Base-by-base conservation (phyloP, 768 basidiomycete species). In the Basidioascus undulatus region DNA sequence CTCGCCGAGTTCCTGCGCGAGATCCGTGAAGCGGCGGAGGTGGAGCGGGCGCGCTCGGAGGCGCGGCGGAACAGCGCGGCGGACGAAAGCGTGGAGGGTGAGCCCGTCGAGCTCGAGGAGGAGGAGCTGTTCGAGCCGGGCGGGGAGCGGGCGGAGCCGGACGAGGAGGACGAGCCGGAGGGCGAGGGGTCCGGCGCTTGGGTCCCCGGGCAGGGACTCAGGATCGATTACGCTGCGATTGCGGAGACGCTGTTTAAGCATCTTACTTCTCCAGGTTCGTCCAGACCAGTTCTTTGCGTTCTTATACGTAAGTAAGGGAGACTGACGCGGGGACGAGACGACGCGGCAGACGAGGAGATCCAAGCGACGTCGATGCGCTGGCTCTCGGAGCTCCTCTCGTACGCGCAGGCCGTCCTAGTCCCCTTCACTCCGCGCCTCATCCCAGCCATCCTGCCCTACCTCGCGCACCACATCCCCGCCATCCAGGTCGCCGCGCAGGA, bases 381-480 rank as follows among this genome's bases (percentile, higher is more conserved):
- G 92, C 63, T 98, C 19, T 71, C 80, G 6, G 82, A 86, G 47
- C 84, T 96, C 59, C 62, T 96, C 25, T 66, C 63, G 36, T 83
- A 94, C 50, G 76, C 74, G 2, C 74, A 78, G 40, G 81, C 86
- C 54, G 82, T 87, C 40, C 81, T 96, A 67, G 71, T 96, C 21
- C 79, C 81, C 2, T 92, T 92, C 53, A 83, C 84, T 0, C 86
- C 92, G 1, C 74, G 82, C 31, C 72, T 98, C 34, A 76, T 98
- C 33, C 76, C 80, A 8, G 81, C 82, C 8, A 79, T 98, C 43
- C 67, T 98, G 13, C 84, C 86, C 7, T 92, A 89, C 51, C 73
- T 98, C 36, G 86, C 89, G 0, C 83, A 89, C 48, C 81, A 86
- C 51, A 77, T 76, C 37, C 63, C 71, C 1, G 76, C 76, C 66